These are phyloP conservation scores for Domatiomyces globalis DNA, from an alignment of 2,329 filamentous ascomycete species.

Conservation along the genomic window DNA sequence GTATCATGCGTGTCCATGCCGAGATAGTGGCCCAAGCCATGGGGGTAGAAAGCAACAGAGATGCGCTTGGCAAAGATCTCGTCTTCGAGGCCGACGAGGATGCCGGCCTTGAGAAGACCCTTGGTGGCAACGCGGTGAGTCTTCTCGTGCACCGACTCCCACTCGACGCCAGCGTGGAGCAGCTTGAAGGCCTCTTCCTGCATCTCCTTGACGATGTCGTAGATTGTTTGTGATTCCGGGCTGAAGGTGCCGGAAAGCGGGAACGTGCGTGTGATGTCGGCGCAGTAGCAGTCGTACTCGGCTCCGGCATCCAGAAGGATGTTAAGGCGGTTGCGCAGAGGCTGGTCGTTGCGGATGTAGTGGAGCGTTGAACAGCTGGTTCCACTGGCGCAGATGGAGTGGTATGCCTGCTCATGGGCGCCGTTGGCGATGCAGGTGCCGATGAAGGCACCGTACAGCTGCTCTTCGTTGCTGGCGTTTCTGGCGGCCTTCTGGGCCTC, in stretches of 20 bases:
- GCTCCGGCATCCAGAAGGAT: constrained; percentile 77
- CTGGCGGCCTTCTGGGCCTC: constrained; percentile 53
- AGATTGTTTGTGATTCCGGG: constrained; percentile 55
- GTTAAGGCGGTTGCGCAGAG: constrained; percentile 54
- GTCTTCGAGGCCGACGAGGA: constrained; percentile 48
- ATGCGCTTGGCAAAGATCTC: constrained; percentile 66
- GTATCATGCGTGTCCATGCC: constrained; percentile 89
- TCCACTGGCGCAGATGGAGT: constrained; percentile 75
- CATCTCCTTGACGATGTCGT: constrained; percentile 67
- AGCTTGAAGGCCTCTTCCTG: constrained; percentile 58
- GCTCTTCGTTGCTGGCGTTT: constrained; percentile 57
- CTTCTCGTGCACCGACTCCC: constrained; percentile 56
- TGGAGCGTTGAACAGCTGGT: constrained; percentile 74
- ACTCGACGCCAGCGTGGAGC: constrained; percentile 55
- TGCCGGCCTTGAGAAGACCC: constrained; percentile 56
- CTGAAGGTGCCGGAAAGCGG: constrained; percentile 60
- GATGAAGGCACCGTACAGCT: constrained; percentile 68
- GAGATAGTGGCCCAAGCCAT: constrained; percentile 80
- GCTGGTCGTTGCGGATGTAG: constrained; percentile 66
- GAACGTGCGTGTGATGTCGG: constrained; percentile 79
- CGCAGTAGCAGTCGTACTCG: constrained; percentile 74
- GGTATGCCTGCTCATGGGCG: constrained; percentile 68
- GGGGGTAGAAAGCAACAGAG: constrained; percentile 83
- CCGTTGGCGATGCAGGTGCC: constrained; percentile 57
- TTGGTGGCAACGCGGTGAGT: constrained; percentile 59